A percentile compares a stretch with the other conserved stretches of the same genome.
Conservation (phyloP, 176 grass and related monocot species). For the Hyparrhenia diplandra region DNA sequence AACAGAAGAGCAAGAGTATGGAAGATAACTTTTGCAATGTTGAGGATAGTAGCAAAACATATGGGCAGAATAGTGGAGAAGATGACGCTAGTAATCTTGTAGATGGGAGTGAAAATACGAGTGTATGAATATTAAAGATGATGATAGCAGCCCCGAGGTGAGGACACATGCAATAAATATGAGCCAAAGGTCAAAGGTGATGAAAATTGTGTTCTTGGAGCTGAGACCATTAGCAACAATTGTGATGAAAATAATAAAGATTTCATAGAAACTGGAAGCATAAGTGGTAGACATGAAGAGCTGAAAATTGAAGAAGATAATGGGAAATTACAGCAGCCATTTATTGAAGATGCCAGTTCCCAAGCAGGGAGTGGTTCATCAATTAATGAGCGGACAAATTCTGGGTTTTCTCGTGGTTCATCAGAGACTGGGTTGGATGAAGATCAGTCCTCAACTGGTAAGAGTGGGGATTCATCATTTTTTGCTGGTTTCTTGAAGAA, state of each 20-base stretch:
- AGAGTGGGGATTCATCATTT: constrained; percentile 74
- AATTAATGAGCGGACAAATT: constrained; percentile 51
- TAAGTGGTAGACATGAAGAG: constrained; percentile 24
- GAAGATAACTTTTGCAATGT: constrained; percentile 8
- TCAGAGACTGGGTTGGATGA: constrained; percentile 61
- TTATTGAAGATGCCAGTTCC: constrained; percentile 38
- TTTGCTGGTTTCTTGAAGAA: constrained; percentile 80
- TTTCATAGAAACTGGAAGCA: constrained; percentile 22
- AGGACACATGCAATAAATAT: constrained; percentile 22
- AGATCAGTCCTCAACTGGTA: constrained; percentile 53
- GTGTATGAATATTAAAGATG: constrained; percentile 26
- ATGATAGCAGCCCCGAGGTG: constrained; percentile 9
- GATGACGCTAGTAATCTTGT: constrained; percentile 8
- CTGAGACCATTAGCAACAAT: constrained; percentile 9
- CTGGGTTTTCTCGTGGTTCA: constrained; percentile 66
- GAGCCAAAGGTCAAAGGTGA: constrained; percentile 17
- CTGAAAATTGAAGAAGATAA: constrained; percentile 32
- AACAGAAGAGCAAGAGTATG: constrained; percentile 23
- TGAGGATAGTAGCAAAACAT: constrained; percentile 30
- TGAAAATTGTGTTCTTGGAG: neutral
- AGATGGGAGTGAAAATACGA: constrained; percentile 32
- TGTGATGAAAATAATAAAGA: constrained; percentile 21
- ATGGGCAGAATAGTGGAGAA: neutral
- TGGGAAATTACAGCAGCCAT: constrained; percentile 20
- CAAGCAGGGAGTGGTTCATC: constrained; percentile 51